These are phyloP conservation scores for Tilletiaria anomala DNA, from an alignment of 1,284 basidiomycete species.

Conservation along the genomic window DNA sequence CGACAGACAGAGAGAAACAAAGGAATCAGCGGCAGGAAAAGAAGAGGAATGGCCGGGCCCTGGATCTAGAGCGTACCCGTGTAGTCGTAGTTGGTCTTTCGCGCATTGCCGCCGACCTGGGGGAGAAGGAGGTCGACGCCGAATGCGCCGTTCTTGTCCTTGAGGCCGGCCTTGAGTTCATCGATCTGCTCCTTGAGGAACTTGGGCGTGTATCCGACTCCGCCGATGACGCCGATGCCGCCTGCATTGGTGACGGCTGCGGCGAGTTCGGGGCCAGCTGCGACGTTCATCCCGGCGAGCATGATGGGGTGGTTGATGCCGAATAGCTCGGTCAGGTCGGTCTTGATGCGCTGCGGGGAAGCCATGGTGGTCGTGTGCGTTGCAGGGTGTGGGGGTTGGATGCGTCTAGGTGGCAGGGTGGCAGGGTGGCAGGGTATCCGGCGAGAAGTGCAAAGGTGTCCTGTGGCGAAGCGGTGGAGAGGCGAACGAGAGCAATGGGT, in stretches of 20 bases:
- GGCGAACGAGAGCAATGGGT: too few relatives aligned
- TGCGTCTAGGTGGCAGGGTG: too few relatives aligned
- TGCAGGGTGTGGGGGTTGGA: neutral
- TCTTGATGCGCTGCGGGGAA: conserved; percentile 12
- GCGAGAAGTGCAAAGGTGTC: too few relatives aligned
- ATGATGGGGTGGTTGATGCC: conserved; percentile 8
- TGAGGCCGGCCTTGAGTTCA: conserved; percentile 17
- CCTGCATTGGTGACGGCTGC: conserved; percentile 31
- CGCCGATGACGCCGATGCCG: conserved; percentile 30
- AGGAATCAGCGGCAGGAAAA: neutral
- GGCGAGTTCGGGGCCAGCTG: conserved; percentile 26
- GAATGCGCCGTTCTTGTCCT: conserved; percentile 31
- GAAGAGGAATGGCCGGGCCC: neutral
- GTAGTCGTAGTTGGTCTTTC: conserved; percentile 26
- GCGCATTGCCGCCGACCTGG: conserved; percentile 27
- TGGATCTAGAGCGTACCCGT: neutral
- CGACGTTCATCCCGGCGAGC: conserved; percentile 21
- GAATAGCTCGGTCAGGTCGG: conserved; percentile 10
- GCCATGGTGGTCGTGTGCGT: conserved; percentile 11
- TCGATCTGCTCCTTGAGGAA: conserved; percentile 11
- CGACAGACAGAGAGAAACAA: neutral
- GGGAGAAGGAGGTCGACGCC: conserved; percentile 31
- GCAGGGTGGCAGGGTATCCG: too few relatives aligned
- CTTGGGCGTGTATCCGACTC: conserved; percentile 23
- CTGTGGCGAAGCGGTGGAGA: too few relatives aligned